These are phyloP conservation scores for Conringia planisiliqua DNA, from an alignment of 345 rosid species.

Conservation along the genomic window DNA sequence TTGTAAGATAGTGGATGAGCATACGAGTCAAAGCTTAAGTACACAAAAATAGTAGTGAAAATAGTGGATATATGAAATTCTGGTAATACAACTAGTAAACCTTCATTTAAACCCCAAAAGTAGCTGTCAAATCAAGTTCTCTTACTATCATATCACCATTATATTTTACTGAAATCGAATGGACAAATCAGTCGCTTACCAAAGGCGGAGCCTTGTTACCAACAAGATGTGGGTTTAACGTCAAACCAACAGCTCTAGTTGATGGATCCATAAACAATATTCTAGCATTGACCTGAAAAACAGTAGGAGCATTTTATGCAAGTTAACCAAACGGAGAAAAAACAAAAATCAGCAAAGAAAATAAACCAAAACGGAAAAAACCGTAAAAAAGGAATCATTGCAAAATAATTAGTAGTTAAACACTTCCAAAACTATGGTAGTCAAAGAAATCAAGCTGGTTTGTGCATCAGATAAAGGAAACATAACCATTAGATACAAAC, in stretches of 20 bases:
- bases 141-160: background rate
- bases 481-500: background rate
- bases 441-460: background rate
- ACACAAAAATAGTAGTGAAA: background rate
- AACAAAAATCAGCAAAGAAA: background rate
- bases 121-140: conserved; percentile 5
- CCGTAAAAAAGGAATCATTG: background rate
- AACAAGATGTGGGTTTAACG: conserved; percentile 80
- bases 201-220: conserved; percentile 68
- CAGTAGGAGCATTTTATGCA: background rate
- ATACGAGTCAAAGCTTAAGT: conserved; percentile 4
- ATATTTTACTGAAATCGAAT: background rate
- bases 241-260: conserved; percentile 93
- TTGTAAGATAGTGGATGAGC: background rate
- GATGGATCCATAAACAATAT: conserved; percentile 87
- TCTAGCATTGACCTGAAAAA: conserved; percentile 80
- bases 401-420: background rate
- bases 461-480: background rate
- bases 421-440: background rate
- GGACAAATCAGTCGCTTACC: conserved; percentile 46
- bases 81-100: background rate
- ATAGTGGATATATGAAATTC: background rate
- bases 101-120: background rate
- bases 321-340: background rate
- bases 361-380: background rate